Evolutionary conservation across 2,329 filamentous ascomycete species (phyloP).

Genomic region (Clarireedia homoeocarpa): DNA sequence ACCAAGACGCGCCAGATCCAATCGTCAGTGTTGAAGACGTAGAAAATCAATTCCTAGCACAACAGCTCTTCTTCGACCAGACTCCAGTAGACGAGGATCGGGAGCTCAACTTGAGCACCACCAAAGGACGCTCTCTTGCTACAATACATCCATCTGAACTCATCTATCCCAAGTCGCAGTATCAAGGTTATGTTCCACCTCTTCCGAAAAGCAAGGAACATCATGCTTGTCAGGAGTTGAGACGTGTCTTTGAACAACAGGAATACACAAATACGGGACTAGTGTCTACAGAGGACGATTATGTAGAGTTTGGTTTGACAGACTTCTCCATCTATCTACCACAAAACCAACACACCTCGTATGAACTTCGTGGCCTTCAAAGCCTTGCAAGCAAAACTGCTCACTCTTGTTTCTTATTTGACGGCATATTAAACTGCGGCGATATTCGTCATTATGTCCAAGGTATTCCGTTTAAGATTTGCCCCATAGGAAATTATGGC

Average conservation of each 20-base stretch:
- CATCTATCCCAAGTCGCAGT: constrained; percentile 13
- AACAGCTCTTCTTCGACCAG: neutral
- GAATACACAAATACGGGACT: neutral
- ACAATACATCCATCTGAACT: constrained; percentile 3
- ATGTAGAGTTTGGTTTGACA: constrained; percentile 43
- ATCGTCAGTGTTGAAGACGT: neutral
- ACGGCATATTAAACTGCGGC: constrained; percentile 49
- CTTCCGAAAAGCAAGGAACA: constrained; percentile 11
- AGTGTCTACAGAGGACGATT: constrained; percentile 8
- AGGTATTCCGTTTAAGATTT: constrained; percentile 44
- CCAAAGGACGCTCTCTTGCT: neutral
- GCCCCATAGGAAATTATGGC: constrained; percentile 63
- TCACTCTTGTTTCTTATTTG: constrained; percentile 42
- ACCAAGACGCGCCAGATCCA: too few relatives aligned
- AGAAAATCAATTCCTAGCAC: neutral
- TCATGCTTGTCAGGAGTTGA: constrained; percentile 8
- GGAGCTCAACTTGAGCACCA: neutral
- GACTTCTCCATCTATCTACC: constrained; percentile 50
- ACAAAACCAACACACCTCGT: constrained; percentile 26
- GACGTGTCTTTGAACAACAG: neutral
- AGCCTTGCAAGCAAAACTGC: constrained; percentile 37
- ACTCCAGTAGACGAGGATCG: neutral
- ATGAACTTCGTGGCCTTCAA: constrained; percentile 49
- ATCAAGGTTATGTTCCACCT: constrained; percentile 10
- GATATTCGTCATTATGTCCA: constrained; percentile 41